phyloP scores from a whole-genome alignment of 2,329 filamentous ascomycete species.

The Elsinoe perseae region DNA sequence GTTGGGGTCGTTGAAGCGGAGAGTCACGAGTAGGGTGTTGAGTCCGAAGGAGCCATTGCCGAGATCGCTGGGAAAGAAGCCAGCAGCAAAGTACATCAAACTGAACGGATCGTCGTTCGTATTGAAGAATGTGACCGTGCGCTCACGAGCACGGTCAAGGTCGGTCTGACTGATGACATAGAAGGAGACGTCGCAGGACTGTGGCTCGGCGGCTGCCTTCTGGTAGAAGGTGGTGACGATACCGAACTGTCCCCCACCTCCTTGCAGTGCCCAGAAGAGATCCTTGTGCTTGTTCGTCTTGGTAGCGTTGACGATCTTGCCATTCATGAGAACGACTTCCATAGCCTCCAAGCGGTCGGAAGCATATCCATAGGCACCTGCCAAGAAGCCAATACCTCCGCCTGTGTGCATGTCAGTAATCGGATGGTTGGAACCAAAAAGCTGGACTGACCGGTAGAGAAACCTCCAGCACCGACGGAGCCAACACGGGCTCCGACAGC shows the following conservation, averaged over 20 bases:
- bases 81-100: slow-evolving; percentile 18
- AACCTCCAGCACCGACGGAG: slow-evolving; percentile 17
- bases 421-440: background rate
- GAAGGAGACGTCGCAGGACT: slow-evolving; percentile 14
- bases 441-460: slow-evolving; percentile 12
- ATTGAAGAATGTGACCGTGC: slow-evolving; percentile 16
- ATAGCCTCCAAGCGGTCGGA: slow-evolving; percentile 23
- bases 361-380: slow-evolving; percentile 17
- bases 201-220: slow-evolving; percentile 17
- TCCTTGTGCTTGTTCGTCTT: slow-evolving; percentile 35
- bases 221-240: slow-evolving; percentile 29
- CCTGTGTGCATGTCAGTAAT: background rate
- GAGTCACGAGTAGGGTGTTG: slow-evolving; percentile 15
- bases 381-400: slow-evolving; percentile 1
- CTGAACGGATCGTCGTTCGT: slow-evolving; percentile 17
- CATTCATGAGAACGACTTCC: slow-evolving; percentile 43
- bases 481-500: slow-evolving; percentile 18
- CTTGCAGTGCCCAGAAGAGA: slow-evolving; percentile 45
- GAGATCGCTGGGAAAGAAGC: slow-evolving; percentile 16
- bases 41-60: background rate
- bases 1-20: slow-evolving; percentile 13
- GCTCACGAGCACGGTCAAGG: slow-evolving; percentile 13
- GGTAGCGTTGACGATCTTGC: slow-evolving; percentile 41
- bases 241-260: slow-evolving; percentile 44
- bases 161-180: slow-evolving; percentile 16